Evolutionary conservation across 768 basidiomycete genomes (phyloP), one percentile per base, ranked within the genome.

Genomic region (Leccinum fibrillosum): DNA sequence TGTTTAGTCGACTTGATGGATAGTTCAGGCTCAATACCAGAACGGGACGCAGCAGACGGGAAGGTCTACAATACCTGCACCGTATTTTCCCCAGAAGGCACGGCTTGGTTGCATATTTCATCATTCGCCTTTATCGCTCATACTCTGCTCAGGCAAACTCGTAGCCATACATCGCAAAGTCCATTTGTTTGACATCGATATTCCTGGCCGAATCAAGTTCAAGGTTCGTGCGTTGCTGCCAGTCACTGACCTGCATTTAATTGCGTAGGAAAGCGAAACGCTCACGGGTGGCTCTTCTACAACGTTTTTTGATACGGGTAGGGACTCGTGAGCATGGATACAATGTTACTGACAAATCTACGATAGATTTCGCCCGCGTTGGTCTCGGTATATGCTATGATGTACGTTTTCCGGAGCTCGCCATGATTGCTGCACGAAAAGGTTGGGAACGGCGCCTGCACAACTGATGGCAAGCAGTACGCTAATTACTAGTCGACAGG

Each of bases 351-450:
- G 37, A 34, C 45, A 4, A 10, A 42, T n/a, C 39, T 10, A 42
- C 17, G 39, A 6, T 65, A 94, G 94, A 89, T n/a, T 98, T 97
- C 70, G 97, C 94, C n/a, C 88, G 93, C 54, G 86, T 99, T 61
- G 97, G 96, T 9, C 79, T 98, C 23, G 96, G 94, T 0, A 94
- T 99, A 59, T 99, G 96, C 72, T 98, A 98, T 68, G 96, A 98
- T 69, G 82, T 98, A 25, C 85, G 94, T 37, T 95, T 95, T 79
- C 94, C 96, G 0, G 97, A 99, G 74, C 78, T 96, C 66, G 87
- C 94, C 4, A 91, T 90, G 85, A 89, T 92, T 52, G 85, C 90
- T 47, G 94, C 96, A 39, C 85, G 96, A 49, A 77, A 85, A 81
- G 94, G 94, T 86, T 49, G 35, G 78, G 21, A 9, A 12, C 49